phyloP scores from a whole-genome alignment of 2,329 filamentous ascomycete genomes.

The Stylonectria norvegica region DNA sequence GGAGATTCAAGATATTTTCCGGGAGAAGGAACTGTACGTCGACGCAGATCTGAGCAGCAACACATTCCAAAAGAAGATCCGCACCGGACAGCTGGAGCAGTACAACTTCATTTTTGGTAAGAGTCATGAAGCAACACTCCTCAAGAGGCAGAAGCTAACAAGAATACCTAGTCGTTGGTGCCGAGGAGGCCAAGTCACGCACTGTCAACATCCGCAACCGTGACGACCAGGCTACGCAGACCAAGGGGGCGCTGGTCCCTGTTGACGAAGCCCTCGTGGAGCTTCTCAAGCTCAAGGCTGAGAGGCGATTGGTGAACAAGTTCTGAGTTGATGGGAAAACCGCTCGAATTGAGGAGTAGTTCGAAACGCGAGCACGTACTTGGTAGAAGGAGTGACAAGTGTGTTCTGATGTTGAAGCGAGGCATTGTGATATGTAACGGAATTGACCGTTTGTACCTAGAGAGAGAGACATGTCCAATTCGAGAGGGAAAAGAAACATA shows the following conservation, averaged over 20 bases:
- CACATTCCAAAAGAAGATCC: conserved; percentile 87
- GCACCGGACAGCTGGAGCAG: conserved; percentile 73
- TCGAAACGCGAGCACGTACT: no score
- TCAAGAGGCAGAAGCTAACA: conserved; percentile 11
- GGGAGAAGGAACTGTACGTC: conserved; percentile 64
- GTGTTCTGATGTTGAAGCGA: no score
- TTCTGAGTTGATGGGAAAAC: conserved; percentile 28
- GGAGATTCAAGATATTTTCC: conserved; percentile 68
- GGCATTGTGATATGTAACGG: no score
- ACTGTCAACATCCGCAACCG: conserved; percentile 63
- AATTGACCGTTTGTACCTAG: no score
- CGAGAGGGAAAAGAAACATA: no score
- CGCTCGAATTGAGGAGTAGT: no score
- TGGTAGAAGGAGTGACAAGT: no score
- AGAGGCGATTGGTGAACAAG: conserved; percentile 39
- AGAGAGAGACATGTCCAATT: no score
- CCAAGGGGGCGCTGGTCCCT: conserved; percentile 56
- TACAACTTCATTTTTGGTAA: conserved; percentile 80
- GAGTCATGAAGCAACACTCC: not conserved
- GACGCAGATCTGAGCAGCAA: conserved; percentile 61
- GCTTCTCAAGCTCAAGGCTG: conserved; percentile 49
- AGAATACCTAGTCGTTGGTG: conserved; percentile 53
- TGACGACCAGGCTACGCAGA: conserved; percentile 60
- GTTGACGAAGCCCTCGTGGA: conserved; percentile 56
- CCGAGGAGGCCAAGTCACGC: conserved; percentile 57